These are phyloP conservation scores for Fusarium sp. DNA, from an alignment of 2,329 filamentous ascomycete genomes.

Conservation along the genomic window DNA sequence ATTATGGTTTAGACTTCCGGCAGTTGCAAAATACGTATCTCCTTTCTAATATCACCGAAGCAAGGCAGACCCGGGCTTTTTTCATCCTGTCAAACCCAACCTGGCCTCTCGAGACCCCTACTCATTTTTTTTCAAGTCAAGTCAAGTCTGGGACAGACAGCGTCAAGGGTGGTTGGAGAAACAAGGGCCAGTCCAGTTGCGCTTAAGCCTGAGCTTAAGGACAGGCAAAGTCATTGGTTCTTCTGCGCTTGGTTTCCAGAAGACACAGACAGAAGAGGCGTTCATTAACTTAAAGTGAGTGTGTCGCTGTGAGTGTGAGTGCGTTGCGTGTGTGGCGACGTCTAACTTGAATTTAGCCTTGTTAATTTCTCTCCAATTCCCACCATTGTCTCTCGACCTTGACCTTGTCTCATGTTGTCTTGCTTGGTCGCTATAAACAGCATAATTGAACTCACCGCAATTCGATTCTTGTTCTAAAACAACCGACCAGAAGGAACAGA, in stretches of 20 bases:
- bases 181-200: conserved; percentile 27
- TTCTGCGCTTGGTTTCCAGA: conserved; percentile 8
- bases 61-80: conserved; percentile 18
- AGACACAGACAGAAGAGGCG: conserved; percentile 1
- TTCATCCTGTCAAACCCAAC: conserved; percentile 7
- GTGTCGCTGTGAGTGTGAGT: not conserved
- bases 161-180: conserved; percentile 35
- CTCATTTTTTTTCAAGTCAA: not conserved
- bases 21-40: conserved; percentile 25
- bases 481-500: conserved; percentile 17
- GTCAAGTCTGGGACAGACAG: conserved; percentile 12
- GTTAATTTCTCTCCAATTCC: conserved; percentile 13
- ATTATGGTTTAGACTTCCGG: conserved; percentile 11
- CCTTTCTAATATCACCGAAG: conserved; percentile 7
- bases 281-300: conserved; percentile 5
- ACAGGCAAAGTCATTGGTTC: conserved; percentile 16
- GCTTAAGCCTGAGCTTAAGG: conserved; percentile 36
- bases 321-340: conserved; percentile 31
- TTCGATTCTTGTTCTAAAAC: conserved; percentile 31
- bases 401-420: not conserved
- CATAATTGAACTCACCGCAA: conserved; percentile 34
- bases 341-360: conserved; percentile 8
- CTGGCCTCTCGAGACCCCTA: conserved; percentile 17
- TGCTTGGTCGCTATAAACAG: not conserved
- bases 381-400: conserved; percentile 5